Evolutionary conservation across 768 basidiomycete genomes (phyloP), one percentile per base, ranked within the genome.

Genomic region (Trametes coccinea): DNA sequence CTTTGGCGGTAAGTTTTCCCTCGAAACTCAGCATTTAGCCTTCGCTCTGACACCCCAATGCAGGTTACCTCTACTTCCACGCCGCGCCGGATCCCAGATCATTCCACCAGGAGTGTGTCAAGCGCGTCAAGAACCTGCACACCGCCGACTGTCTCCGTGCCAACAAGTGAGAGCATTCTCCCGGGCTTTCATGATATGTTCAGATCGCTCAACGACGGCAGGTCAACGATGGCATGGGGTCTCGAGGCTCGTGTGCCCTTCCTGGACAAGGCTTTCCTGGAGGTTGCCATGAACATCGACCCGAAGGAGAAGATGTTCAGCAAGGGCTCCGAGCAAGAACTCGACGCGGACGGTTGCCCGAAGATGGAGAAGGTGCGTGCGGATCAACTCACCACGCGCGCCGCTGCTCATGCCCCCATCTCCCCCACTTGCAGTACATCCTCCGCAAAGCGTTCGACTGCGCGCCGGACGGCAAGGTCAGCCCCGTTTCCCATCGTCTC

Each of bases 201-300:
- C n/a, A 5, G 5, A 16, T 37, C 39, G 22, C 55, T 56, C 43
- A 50, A 46, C 64, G 54, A 63, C 47, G 46, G 0, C 63, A 92
- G 92, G 71, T 97, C 95, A 30, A 98, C 97, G 7, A 98, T 99
- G 97, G 97, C 97, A 0, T 99, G 96, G 95, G 97, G 97, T 64
- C 86, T 99, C 49, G 97, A 99, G 74, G 95, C 95, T 2, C 93
- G 97, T 50, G 97, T 99, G 5, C 97, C 97, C 11, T 99, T 99
- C 87, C 86, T 99, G 57, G 97, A 99, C 81, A 96, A 95, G 78
- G 79, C 84, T 14, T 99, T 99, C 85, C 80, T 99, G 54, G 94
- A 98, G 56, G 90, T 90, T 22, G 83, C 95, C 1, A 93, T 99
- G 93, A 89, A 89, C 77, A 77, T 95, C 67, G 88, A 95, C 66